Base-by-base conservation (phyloP, 2,329 filamentous ascomycete species). In the Epicoccum nigrum region DNA sequence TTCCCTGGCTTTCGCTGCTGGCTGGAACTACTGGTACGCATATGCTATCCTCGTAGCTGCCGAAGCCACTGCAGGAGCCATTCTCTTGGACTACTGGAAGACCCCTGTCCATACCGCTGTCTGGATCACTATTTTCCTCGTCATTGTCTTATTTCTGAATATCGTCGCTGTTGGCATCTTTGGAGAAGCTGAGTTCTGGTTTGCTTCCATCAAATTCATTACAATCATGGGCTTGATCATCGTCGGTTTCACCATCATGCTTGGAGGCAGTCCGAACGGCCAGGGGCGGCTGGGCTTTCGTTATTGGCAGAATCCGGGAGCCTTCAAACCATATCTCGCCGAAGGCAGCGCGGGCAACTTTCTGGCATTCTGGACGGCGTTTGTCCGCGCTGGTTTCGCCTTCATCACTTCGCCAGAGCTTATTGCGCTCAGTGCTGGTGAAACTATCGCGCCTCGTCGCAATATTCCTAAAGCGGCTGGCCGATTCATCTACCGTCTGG, bases 261-360 rank as follows among this genome's bases (percentile, higher is more conserved):
- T 72, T 2, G 69, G 69, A 4, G 69, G 69, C 4, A 68, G 65
- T 47, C 69, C 69, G 0, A 71, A 72, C 21, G 62, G 66, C 19
- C 68, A 72, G 49, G 69, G 65, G 3, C 43, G 42, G 16, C 56
- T 72, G 0, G 87, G 87, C 1, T 90, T 90, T 65, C 71, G 78
- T 25, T 89, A 88, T 69, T 91, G 88, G 88, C 81, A 76, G 34
- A 68, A 85, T 15, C 87, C 88, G 0, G 87, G 86, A 0, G 84
- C 86, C 0, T 70, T 72, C 41, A 71, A 60, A 4, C 61, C 63
- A 2, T 71, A 71, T n/a, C 57, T 71, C 21, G 87, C 87, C 59
- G 73, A 74, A 0, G 84, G 83, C 0, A 64, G 68, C 2, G 82
- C 78, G 73, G 87, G 86, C 5, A 74, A 76, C 2, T 90, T 90